Base-by-base conservation (phyloP, 176 grass and related monocot species). In the Secale cereale region DNA sequence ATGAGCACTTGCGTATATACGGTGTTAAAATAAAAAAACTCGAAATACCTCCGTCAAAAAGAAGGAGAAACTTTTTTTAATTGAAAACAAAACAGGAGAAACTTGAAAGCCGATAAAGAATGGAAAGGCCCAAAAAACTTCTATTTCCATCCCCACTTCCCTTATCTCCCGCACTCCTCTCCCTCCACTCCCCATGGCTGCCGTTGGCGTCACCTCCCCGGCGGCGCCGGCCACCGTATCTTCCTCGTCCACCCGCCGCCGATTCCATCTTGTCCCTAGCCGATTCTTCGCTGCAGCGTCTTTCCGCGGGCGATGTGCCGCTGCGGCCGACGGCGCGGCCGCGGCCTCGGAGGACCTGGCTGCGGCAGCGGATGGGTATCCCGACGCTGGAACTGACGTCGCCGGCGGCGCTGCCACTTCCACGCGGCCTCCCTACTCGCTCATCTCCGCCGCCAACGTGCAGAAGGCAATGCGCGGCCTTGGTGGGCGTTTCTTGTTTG, bases 391-490 rank as follows among this genome's bases (percentile, higher is more conserved):
- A 29, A 82, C 77, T 3, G 85, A 87, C n/a, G 80, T 89, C 6
- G 85, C 74, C 10, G 54, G 74, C 0, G 90, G 86, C 61, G 82
- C 73, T 6, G 85, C 91, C 1, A 70, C 79, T 23, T 88, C 91
- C 60, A 90, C 78, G 60, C 88, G 88, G 31, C 85, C 78, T 26
- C 82, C 83, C 57, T 83, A 80, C 78, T 95, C 95, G 5, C 79
- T 98, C 83, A 93, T 98, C 87, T 95, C 93, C 45, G 57, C 89
- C 1, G 85, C 76, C 1, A 98, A 98, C 77, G 93, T 98, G 46
- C 91, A 95, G 89, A 98, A 98, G 79, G 96, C 96, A 35, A 76
- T 95, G 77, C 87, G 91, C 30, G 93, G 96, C 82, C 75, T 98
- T 61, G 85, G 96, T 98, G 65, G 48, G 92, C 50, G n/a, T 36